These are phyloP conservation scores for Cinchona pubescens DNA, from an alignment of 257 asterid genomes.

Conservation along the genomic window DNA sequence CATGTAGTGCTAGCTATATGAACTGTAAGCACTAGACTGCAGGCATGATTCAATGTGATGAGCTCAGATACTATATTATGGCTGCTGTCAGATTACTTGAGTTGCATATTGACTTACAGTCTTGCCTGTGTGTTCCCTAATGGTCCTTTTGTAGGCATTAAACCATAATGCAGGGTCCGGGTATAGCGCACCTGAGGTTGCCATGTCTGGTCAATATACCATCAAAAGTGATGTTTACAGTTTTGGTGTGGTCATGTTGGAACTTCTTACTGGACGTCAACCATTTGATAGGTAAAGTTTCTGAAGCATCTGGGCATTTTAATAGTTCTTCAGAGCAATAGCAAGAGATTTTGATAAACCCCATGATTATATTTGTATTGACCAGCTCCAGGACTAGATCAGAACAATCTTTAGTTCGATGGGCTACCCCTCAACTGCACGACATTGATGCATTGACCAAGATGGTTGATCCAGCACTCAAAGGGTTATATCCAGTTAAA, in stretches of 20 bases:
- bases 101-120: not conserved
- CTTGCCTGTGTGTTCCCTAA: not conserved
- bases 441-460: too few species aligned
- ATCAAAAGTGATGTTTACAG: slow-evolving; percentile 90
- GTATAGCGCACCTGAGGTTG: slow-evolving; percentile 83
- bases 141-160: slow-evolving; percentile 45
- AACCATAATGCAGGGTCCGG: slow-evolving; percentile 53
- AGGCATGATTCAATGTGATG: not conserved
- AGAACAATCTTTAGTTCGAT: slow-evolving; percentile 88
- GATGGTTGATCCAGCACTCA: slow-evolving; percentile 96
- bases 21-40: not conserved
- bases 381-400: slow-evolving; percentile 71
- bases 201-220: slow-evolving; percentile 80
- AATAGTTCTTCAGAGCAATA: not conserved
- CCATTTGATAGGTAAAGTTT: slow-evolving; percentile 72
- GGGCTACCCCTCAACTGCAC: slow-evolving; percentile 99
- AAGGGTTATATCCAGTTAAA: slow-evolving; percentile 86
- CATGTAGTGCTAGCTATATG: not conserved
- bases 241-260: slow-evolving; percentile 96
- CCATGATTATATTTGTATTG: not conserved
- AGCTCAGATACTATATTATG: not conserved
- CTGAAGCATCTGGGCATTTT: not conserved
- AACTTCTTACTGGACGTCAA: slow-evolving; percentile 85
- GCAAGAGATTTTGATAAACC: too few species aligned
- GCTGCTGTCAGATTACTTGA: not conserved